Evolutionary conservation across 164 flowering plant species (phyloP).

Genomic region (Aristolochia contorta): DNA sequence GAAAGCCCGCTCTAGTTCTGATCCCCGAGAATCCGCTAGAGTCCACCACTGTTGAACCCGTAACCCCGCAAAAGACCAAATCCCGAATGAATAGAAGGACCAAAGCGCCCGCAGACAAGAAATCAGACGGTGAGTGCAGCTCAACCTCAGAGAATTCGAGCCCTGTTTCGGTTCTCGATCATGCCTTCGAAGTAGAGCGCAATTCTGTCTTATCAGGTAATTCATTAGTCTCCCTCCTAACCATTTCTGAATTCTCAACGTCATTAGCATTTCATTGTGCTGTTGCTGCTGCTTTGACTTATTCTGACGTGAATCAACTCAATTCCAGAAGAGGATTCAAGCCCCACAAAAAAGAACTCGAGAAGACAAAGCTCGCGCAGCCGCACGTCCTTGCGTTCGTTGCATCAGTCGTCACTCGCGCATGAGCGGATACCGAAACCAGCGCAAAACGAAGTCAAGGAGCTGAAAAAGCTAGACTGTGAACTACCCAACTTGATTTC

Average conservation of each 20-base stretch:
- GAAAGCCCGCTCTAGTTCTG: not conserved
- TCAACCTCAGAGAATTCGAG: slow-evolving; percentile 46
- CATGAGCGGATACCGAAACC: not conserved
- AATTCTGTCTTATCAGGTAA: slow-evolving; percentile 37
- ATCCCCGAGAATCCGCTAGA: too few species aligned
- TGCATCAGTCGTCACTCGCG: not conserved
- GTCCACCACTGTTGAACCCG: too few species aligned
- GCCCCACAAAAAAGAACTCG: slow-evolving; percentile 16
- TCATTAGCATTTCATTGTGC: not conserved
- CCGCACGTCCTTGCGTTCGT: slow-evolving; percentile 3
- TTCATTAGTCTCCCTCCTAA: not conserved
- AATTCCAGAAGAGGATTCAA: slow-evolving; percentile 19
- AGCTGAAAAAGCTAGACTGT: slow-evolving; percentile 13
- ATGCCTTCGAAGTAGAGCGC: slow-evolving; percentile 6
- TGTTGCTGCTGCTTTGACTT: not conserved
- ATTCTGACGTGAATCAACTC: not conserved
- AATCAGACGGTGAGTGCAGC: slow-evolving; percentile 23
- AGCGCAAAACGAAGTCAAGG: not conserved
- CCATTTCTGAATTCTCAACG: not conserved
- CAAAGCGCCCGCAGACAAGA: not conserved
- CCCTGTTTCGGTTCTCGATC: slow-evolving; percentile 77
- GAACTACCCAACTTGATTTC: slow-evolving; percentile 1
- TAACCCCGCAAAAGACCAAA: not conserved
- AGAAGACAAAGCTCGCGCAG: slow-evolving; percentile 35
- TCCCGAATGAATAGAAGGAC: not conserved